phyloP scores from a whole-genome alignment of 2,329 filamentous ascomycete species.

The Grosmannia serpens region DNA sequence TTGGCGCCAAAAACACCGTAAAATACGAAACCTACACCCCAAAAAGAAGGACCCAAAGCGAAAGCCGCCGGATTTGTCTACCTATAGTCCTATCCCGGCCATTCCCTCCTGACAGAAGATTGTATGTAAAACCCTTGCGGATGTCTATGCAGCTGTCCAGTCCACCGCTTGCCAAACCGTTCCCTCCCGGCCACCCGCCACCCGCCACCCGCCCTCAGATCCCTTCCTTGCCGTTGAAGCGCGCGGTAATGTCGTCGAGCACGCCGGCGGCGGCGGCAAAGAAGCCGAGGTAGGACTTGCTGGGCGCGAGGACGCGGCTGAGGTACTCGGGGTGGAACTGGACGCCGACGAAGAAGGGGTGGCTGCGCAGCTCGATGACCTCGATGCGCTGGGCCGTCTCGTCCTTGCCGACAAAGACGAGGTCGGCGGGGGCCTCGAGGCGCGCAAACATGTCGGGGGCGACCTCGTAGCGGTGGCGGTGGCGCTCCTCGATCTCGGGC shows the following conservation, averaged over 20 bases:
- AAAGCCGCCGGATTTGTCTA: background rate
- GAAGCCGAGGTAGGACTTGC: conserved; percentile 71
- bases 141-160: background rate
- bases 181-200: background rate
- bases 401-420: conserved; percentile 67
- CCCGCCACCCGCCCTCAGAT: background rate
- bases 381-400: conserved; percentile 65
- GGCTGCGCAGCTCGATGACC: conserved; percentile 62
- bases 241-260: conserved; percentile 33
- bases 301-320: conserved; percentile 61
- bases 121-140: background rate
- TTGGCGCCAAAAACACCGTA: background rate
- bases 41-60: background rate
- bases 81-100: background rate
- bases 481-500: conserved; percentile 48
- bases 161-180: background rate
- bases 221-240: conserved; percentile 11
- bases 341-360: conserved; percentile 62
- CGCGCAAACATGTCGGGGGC: conserved; percentile 57
- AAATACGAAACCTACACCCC: background rate
- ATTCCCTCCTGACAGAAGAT: no score
- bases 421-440: conserved; percentile 45
- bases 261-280: conserved; percentile 65
- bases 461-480: conserved; percentile 73
- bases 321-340: conserved; percentile 88